phyloP scores from a whole-genome alignment of 2,329 filamentous ascomycete genomes.

The Phyllosticta paracitricarpa region DNA sequence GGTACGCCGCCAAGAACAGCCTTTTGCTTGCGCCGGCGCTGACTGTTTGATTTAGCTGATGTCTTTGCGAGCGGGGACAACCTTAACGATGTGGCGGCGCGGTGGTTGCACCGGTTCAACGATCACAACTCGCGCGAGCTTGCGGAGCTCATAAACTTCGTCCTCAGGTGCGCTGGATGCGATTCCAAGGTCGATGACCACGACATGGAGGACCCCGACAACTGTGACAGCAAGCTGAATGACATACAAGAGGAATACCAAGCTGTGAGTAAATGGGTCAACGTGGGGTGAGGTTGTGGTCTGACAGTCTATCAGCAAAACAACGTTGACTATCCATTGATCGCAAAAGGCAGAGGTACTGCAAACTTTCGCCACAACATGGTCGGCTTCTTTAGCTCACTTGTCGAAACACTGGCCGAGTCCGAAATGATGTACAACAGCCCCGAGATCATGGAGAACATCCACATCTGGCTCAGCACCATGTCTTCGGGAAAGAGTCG shows the following conservation, averaged over 20 bases:
- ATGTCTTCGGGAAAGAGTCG: slow-evolving; percentile 83
- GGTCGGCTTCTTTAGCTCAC: slow-evolving; percentile 64
- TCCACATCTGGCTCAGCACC: slow-evolving; percentile 78
- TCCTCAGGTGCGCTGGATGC: slow-evolving; percentile 65
- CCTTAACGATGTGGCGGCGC: slow-evolving; percentile 45
- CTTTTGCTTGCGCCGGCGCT: not conserved
- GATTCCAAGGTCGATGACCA: slow-evolving; percentile 66
- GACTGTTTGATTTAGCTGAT: slow-evolving; percentile 35
- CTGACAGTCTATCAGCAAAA: slow-evolving; percentile 44
- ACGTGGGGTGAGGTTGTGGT: not conserved
- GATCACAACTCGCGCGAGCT: slow-evolving; percentile 42
- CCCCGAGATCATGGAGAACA: slow-evolving; percentile 69
- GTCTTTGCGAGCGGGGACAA: slow-evolving; percentile 48
- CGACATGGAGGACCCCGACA: slow-evolving; percentile 84
- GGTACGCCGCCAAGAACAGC: slow-evolving; percentile 27
- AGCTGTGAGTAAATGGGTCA: slow-evolving; percentile 43
- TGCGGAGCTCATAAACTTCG: slow-evolving; percentile 45
- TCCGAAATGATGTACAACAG: slow-evolving; percentile 75
- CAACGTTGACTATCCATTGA: slow-evolving; percentile 83
- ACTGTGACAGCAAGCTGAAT: slow-evolving; percentile 63
- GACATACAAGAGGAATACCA: slow-evolving; percentile 87
- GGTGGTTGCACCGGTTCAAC: slow-evolving; percentile 49
- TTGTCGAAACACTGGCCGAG: slow-evolving; percentile 70
- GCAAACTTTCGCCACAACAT: slow-evolving; percentile 70
- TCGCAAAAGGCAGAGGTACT: slow-evolving; percentile 68